phyloP scores from a whole-genome alignment of 1,284 basidiomycete genomes.

The Pascua guehoae region DNA sequence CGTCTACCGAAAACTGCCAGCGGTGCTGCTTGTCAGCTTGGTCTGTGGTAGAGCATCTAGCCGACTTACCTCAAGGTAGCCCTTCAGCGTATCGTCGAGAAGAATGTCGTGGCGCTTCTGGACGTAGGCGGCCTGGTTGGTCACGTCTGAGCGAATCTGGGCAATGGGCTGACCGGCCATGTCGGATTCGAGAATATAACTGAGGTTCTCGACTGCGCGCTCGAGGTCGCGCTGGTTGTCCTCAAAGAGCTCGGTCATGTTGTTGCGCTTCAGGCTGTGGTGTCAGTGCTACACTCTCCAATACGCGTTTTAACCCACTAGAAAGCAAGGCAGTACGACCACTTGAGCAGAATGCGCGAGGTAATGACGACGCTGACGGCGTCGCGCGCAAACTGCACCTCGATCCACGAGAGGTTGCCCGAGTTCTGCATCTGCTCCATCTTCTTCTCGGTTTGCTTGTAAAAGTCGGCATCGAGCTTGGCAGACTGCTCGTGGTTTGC shows the following conservation, averaged over 20 bases:
- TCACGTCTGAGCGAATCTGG: slow-evolving; percentile 81
- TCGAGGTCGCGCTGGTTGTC: slow-evolving; percentile 97
- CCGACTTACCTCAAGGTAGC: slow-evolving; percentile 64
- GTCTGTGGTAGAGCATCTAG: background rate
- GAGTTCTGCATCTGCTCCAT: slow-evolving; percentile 99
- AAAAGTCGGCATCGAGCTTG: slow-evolving; percentile 87
- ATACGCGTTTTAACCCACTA: slow-evolving; percentile 55
- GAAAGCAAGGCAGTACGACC: slow-evolving; percentile 99
- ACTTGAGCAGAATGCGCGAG: slow-evolving; percentile 94
- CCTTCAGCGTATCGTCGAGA: slow-evolving; percentile 86
- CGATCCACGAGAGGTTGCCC: slow-evolving; percentile 91
- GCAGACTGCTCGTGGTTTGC: slow-evolving; percentile 98
- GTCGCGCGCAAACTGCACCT: slow-evolving; percentile 97
- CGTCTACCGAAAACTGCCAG: background rate
- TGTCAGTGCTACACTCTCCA: background rate
- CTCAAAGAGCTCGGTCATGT: slow-evolving; percentile 93
- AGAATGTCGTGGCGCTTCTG: slow-evolving; percentile 93
- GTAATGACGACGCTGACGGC: slow-evolving; percentile 87
- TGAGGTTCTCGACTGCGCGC: slow-evolving; percentile 88
- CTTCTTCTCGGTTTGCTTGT: slow-evolving; percentile 96
- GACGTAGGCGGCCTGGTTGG: slow-evolving; percentile 94
- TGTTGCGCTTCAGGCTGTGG: slow-evolving; percentile 62
- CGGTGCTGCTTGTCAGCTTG: background rate
- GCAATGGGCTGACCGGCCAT: slow-evolving; percentile 79
- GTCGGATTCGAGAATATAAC: slow-evolving; percentile 84